These are phyloP conservation scores for Neophaeococcomyces mojaviensis DNA, from an alignment of 2,329 filamentous ascomycete species.

Conservation along the genomic window DNA sequence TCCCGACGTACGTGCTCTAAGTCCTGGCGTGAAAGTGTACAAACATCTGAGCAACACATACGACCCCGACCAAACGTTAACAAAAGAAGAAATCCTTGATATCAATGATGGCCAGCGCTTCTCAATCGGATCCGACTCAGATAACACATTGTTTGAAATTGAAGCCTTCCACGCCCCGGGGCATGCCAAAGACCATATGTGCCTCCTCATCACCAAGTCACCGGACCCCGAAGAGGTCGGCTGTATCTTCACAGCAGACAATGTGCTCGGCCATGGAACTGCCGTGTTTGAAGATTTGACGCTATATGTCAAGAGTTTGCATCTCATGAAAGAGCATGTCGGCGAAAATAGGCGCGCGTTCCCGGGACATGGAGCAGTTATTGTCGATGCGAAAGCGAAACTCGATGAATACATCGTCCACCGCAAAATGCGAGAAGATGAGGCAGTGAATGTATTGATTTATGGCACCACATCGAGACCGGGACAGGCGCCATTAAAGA, in stretches of 20 bases:
- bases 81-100: constrained; percentile 46
- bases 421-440: constrained; percentile 68
- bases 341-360: constrained; percentile 57
- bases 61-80: constrained; percentile 48
- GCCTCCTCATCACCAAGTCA: constrained; percentile 54
- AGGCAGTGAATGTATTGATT: constrained; percentile 61
- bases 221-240: constrained; percentile 51
- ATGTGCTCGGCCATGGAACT: constrained; percentile 79
- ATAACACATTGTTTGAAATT: constrained; percentile 51
- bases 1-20: constrained; percentile 56
- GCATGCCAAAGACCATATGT: constrained; percentile 77
- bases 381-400: constrained; percentile 63
- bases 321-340: constrained; percentile 49
- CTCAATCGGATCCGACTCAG: constrained; percentile 25
- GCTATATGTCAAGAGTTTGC: constrained; percentile 61
- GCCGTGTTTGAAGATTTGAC: constrained; percentile 73
- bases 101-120: constrained; percentile 29
- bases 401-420: constrained; percentile 80
- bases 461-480: constrained; percentile 27
- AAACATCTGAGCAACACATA: constrained; percentile 30
- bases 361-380: constrained; percentile 76
- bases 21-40: constrained; percentile 47
- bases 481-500: constrained; percentile 4
- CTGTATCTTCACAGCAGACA: constrained; percentile 82
- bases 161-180: constrained; percentile 62